These are phyloP conservation scores for Massarina eburnea DNA, from an alignment of 2,329 filamentous ascomycete genomes.

Conservation along the genomic window DNA sequence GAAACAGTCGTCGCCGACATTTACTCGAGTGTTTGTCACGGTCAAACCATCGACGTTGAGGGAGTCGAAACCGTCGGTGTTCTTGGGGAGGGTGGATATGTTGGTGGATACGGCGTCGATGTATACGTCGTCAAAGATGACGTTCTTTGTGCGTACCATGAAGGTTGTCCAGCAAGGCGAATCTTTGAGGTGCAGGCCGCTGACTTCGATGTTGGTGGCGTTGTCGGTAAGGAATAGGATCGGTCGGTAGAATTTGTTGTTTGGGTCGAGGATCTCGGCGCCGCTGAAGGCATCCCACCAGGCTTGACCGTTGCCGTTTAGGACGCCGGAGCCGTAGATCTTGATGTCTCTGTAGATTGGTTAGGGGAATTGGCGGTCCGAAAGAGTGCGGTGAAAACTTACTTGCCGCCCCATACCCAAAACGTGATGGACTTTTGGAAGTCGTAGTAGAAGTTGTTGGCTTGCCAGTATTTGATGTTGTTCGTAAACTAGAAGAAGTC, in stretches of 20 bases:
- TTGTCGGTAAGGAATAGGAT: conserved; percentile 65
- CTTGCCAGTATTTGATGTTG: conserved; percentile 52
- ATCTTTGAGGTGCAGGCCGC: conserved; percentile 62
- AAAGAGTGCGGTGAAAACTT: conserved; percentile 9
- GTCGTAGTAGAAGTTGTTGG: conserved; percentile 53
- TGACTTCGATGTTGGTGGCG: conserved; percentile 58
- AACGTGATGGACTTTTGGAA: conserved; percentile 62
- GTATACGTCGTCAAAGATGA: conserved; percentile 57
- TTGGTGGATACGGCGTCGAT: conserved; percentile 59
- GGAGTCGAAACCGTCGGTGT: conserved; percentile 65
- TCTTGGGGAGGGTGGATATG: conserved; percentile 54
- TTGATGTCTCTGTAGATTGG: conserved; percentile 49
- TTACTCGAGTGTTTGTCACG: conserved; percentile 40
- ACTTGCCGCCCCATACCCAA: conserved; percentile 64
- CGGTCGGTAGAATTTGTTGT: conserved; percentile 60
- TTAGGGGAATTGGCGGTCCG: conserved; percentile 3
- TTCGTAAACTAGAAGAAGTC: conserved; percentile 47
- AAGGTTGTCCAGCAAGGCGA: conserved; percentile 68
- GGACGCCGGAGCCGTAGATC: conserved; percentile 57
- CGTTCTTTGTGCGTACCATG: conserved; percentile 58
- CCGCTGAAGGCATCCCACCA: conserved; percentile 53
- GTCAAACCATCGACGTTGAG: conserved; percentile 58
- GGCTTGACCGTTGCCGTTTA: conserved; percentile 56
- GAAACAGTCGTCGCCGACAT: conserved; percentile 40
- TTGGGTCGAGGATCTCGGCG: conserved; percentile 53